Percentiles rank a stretch among this genome's conserved stretches.
Evolutionary conservation across 2,329 filamentous ascomycete species (phyloP).

Genomic region (Arthrobotrys sphaeroides): DNA sequence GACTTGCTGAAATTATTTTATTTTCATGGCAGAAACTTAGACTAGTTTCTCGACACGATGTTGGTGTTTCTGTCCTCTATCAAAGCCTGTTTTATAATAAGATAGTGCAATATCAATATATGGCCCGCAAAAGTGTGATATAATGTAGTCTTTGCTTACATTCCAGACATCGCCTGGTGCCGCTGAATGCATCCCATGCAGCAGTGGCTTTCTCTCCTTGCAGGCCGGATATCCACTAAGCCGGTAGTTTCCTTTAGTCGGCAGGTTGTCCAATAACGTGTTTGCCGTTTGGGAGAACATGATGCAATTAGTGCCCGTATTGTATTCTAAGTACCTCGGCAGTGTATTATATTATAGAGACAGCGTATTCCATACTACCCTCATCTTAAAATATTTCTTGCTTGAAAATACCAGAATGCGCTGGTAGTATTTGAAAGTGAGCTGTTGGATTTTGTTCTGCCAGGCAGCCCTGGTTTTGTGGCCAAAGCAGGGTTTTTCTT

Average conservation of each 20-base stretch:
- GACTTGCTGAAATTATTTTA: too few relatives aligned
- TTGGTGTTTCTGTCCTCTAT: too few relatives aligned
- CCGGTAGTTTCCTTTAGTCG: background rate
- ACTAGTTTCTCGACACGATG: too few relatives aligned
- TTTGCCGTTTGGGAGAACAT: background rate
- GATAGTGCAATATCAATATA: too few relatives aligned
- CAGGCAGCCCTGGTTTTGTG: background rate
- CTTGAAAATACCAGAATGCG: too few relatives aligned
- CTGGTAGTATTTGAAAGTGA: background rate
- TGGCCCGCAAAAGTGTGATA: too few relatives aligned
- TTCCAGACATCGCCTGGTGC: background rate
- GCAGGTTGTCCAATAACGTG: background rate
- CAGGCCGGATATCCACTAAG: background rate
- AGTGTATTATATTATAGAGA: too few relatives aligned
- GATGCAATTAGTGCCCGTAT: background rate
- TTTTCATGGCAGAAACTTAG: too few relatives aligned
- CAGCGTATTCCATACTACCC: too few relatives aligned
- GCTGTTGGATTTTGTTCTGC: conserved; percentile 12
- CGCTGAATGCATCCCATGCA: background rate
- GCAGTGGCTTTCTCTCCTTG: background rate
- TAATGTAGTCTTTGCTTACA: background rate
- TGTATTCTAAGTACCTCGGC: background rate
- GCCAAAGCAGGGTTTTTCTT: conserved; percentile 19
- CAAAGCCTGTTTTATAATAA: too few relatives aligned
- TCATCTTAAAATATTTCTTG: too few relatives aligned